Conservation (phyloP, 2,329 filamentous ascomycete species). For the Zymoseptoria crescenta region DNA sequence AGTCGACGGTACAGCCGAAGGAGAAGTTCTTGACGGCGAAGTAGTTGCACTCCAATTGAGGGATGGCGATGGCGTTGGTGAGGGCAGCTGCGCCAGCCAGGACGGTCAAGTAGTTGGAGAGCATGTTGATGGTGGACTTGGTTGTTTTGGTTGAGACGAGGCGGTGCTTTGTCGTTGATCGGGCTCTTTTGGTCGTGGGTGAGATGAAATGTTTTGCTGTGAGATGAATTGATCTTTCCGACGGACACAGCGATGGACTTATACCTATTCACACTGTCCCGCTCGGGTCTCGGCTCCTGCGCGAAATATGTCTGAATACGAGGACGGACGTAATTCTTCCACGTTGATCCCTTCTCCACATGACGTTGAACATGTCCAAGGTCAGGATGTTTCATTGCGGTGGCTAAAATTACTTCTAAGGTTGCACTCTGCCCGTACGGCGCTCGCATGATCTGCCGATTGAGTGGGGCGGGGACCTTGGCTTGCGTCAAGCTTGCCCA, state of each 20-base stretch:
- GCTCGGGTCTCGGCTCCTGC: not conserved
- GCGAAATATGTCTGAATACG: not conserved
- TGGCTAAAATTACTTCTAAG: not conserved
- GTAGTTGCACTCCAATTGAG: not conserved
- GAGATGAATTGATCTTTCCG: not conserved
- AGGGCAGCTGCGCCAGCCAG: constrained; percentile 12
- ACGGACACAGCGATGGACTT: not conserved
- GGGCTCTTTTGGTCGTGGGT: not conserved
- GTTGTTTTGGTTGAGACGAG: not conserved
- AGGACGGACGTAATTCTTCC: not conserved
- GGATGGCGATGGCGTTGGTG: constrained; percentile 7
- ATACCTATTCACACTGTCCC: not conserved
- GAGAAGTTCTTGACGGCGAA: constrained; percentile 21
- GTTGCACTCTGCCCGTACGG: not conserved
- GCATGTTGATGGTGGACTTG: constrained; percentile 14
- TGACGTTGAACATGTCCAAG: not conserved
- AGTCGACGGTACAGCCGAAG: constrained; percentile 20
- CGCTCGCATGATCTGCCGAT: not conserved
- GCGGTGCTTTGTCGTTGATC: not conserved
- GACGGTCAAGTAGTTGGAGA: constrained; percentile 13
- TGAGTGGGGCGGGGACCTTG: not conserved
- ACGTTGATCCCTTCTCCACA: not conserved
- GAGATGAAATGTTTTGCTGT: not conserved
- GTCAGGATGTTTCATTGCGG: not conserved
- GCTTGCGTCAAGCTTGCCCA: not conserved